Evolutionary conservation across 2,329 filamentous ascomycete species (phyloP), one percentile per base, ranked within the genome.

Genomic region (Colletotrichum sp.): DNA sequence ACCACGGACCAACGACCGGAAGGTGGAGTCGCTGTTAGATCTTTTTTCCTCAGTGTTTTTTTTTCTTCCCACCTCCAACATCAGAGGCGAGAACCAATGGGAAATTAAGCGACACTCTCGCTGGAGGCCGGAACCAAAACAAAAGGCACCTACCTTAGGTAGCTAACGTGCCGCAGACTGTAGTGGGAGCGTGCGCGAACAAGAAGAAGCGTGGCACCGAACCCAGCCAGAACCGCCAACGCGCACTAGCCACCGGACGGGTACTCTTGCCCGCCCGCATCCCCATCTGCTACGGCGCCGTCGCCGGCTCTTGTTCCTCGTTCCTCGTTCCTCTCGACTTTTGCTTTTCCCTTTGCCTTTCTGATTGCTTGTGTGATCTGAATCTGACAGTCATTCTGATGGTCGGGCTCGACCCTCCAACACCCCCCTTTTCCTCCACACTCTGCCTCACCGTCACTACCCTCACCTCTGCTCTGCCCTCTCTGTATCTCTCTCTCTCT

Each of bases 231-330:
- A 24, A 48, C 24, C 52, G 67, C 34, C 63, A 28, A 18, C 52
- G 28, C 48, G 58, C 71, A 65, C 71, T 74, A 74, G 66, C 66
- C 66, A 71, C 71, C 71, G 32, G 32, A 64, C 43, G 52, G 69
- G 43, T 57, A 28, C 55, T 36, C 69, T 28, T 21, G 43, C 43
- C 30, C 48, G 30, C 66, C 57, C 67, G 28, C 48, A 48, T 52
- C 38, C 63, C 34, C 52, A 70, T 63, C 38, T 43, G 26, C 66
- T 70, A 58, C 71, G 38, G 71, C 58, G 71, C 57, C 71, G 71
- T 60, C 43, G 36, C 57, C 68, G 71, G 26, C 71, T 57, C 64
- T 16, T 24, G 38, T 28, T 43, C 30, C 60, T 63, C 24, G 36
- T 18, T 38, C 36, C 36, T 38, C 36, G 36, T 38, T 38, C 30